Percentiles rank a stretch among this genome's conserved stretches.
phyloP scores from a whole-genome alignment of 495 filamentous ascomycete species.

The Trichoderma asperelloides region DNA sequence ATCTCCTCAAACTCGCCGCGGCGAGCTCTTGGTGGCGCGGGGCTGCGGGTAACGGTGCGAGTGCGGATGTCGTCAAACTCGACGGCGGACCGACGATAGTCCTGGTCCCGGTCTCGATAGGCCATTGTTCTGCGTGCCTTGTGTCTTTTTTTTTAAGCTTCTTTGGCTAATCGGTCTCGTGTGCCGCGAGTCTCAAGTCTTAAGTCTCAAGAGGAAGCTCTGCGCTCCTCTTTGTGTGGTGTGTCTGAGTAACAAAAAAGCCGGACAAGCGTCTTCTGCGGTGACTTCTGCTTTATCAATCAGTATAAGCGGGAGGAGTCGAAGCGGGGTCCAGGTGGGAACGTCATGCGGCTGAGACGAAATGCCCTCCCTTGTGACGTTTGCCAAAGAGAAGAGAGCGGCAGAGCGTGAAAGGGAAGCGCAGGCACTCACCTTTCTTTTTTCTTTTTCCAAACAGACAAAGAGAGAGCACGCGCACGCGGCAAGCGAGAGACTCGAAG shows the following conservation, averaged over 20 bases:
- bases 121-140: neutral
- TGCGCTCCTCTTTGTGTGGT: neutral
- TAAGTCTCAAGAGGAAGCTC: neutral
- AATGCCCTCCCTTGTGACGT: constrained; percentile 2
- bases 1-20: constrained; percentile 30
- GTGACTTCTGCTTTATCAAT: neutral
- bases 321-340: constrained; percentile 4
- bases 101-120: constrained; percentile 17
- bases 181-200: neutral
- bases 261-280: neutral
- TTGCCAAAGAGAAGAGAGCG: neutral
- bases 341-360: constrained; percentile 8
- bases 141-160: neutral
- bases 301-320: constrained; percentile 7
- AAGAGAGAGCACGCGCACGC: neutral
- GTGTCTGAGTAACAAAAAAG: neutral
- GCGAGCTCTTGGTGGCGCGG: constrained; percentile 20
- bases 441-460: neutral
- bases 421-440: neutral
- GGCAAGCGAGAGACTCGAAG: neutral
- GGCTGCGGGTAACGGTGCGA: constrained; percentile 26
- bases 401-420: neutral
- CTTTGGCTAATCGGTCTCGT: neutral
- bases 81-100: constrained; percentile 12
- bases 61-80: constrained; percentile 36